Base-by-base conservation (phyloP, 257 asterid species). In the Agastache rugosa region DNA sequence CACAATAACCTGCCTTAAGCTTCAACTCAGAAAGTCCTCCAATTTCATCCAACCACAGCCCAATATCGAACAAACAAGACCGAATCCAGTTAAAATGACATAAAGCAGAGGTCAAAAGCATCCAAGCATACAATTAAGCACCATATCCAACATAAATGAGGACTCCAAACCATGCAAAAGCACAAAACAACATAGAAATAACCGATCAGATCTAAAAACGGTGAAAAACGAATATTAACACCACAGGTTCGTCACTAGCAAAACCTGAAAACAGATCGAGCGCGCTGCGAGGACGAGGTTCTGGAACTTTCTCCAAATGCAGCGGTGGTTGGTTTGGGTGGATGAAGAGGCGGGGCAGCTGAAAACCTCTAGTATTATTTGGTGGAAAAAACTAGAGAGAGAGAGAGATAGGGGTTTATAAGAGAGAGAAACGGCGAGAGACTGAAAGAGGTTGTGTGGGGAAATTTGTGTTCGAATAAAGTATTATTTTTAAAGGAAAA, bases 261-360 rank as follows among this genome's bases (percentile, higher is more conserved):
- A 51, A 55, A 77, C 87, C 87, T 83, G 69, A 56, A 55, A 19
- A 14, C 34, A 65, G 84, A 83, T 79, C 82, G 76, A 51, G 77
- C 27, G 54, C 35, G 80, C 50, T 62, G 75, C 44, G 53, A 1
- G 1, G n/a, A 63, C 11, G 79, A 50, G 47, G 53, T 15, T 25
- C 69, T 63, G 62, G 80, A 74, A 68, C 6, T 58, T 67, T 69
- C 74, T 19, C 71, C 64, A 22, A 41, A 60, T 27, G 17, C 72
- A 34, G 66, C 16, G 63, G 61, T 17, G 66, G 71, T 47, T 68
- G 51, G 44, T 63, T 8, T 2, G 63, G 64, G 27, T 47, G 71
- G 63, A 65, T 16, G 51, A 58, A 22, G 4, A 16, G 63, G 70
- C 41, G 58, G 63, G 63, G 70, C 41, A 64, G 67, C 65, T 5